Evolutionary conservation across 257 asterid genomes (phyloP).

Genomic region (Mentha longifolia): DNA sequence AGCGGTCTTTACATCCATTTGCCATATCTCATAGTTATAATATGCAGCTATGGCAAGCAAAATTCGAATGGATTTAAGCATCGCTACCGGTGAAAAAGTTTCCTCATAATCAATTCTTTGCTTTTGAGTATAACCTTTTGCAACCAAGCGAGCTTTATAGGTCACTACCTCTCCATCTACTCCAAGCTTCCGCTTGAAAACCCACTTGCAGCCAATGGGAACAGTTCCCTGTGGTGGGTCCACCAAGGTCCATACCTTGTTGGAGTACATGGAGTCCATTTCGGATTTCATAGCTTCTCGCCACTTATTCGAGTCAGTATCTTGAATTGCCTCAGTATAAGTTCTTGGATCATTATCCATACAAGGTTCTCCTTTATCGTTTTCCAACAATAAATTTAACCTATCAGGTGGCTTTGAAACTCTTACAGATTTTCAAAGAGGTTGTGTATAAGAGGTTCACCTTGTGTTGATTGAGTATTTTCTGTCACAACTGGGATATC

Average conservation of each 20-base stretch:
- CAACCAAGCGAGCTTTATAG: not conserved
- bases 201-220: not conserved
- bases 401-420: not conserved
- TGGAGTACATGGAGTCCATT: not conserved
- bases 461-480: not conserved
- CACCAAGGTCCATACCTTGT: not conserved
- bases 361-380: not conserved
- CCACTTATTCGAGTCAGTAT: not conserved
- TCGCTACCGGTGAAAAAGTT: not conserved
- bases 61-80: not conserved
- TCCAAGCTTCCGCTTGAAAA: not conserved
- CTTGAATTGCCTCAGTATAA: not conserved
- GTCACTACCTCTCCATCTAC: not conserved
- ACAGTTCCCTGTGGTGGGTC: not conserved
- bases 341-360: not conserved
- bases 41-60: not conserved
- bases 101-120: not conserved
- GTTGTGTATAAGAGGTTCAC: not conserved
- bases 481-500: not conserved
- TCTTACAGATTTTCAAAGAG: not conserved
- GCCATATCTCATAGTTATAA: not conserved
- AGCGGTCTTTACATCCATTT: not conserved
- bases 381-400: not conserved
- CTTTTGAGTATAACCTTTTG: not conserved
- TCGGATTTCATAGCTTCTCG: not conserved